Conservation (phyloP, 2,329 filamentous ascomycete genomes). For the Lachnellula occidentalis region DNA sequence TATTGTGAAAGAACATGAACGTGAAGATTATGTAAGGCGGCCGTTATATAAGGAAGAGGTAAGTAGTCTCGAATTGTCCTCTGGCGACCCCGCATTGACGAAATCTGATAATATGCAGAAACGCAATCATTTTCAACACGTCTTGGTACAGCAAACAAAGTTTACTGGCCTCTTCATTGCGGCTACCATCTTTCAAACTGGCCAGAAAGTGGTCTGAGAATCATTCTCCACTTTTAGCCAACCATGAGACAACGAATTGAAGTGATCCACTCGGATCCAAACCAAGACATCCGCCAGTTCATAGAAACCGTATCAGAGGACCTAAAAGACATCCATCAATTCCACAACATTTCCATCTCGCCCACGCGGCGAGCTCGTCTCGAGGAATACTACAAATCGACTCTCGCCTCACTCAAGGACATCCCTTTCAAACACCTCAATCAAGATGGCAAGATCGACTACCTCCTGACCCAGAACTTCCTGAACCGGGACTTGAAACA, state of each 20-base stretch:
- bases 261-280: not conserved
- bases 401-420: constrained; percentile 35
- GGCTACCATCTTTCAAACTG: no score
- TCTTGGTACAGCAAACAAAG: no score
- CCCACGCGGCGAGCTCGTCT: constrained; percentile 36
- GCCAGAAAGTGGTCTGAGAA: no score
- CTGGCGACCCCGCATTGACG: no score
- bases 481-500: constrained; percentile 31
- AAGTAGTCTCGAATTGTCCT: not conserved
- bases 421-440: constrained; percentile 33
- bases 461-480: constrained; percentile 44
- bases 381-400: constrained; percentile 36
- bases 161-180: no score
- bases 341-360: constrained; percentile 46
- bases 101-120: no score
- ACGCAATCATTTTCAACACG: no score
- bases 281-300: not conserved
- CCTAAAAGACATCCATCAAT: constrained; percentile 40
- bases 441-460: constrained; percentile 45
- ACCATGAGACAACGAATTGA: constrained; percentile 32
- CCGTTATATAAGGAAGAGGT: not conserved
- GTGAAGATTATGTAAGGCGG: no score
- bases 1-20: no score
- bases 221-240: no score
- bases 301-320: constrained; percentile 37